These are phyloP conservation scores for Pyropia yezoensis DNA, from an alignment of 23 red algal genomes.

Conservation along the genomic window DNA sequence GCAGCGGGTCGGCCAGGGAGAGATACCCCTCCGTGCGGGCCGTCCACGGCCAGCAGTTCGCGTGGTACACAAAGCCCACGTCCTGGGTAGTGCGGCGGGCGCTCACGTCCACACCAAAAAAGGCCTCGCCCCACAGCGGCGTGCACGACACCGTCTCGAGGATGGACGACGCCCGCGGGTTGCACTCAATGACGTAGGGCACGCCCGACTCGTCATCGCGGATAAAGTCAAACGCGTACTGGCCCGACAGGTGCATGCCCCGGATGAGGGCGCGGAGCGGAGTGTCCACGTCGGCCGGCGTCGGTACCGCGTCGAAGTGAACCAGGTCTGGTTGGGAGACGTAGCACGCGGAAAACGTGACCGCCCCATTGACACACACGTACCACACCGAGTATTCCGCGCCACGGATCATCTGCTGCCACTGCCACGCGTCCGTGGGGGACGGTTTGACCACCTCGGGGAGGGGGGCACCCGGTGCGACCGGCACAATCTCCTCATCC, in stretches of 20 bases:
- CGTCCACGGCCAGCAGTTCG: constrained; percentile 55
- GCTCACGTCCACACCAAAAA: constrained; percentile 43
- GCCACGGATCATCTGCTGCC: constrained; percentile 45
- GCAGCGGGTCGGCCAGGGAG: constrained; percentile 27
- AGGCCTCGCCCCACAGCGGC: constrained; percentile 41
- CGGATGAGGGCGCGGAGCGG: constrained; percentile 21
- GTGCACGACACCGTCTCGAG: constrained; percentile 51
- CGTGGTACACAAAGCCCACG: constrained; percentile 45
- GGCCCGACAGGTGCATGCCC: constrained; percentile 16
- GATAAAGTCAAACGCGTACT: constrained; percentile 68
- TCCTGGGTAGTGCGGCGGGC: neutral
- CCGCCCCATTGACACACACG: constrained; percentile 37
- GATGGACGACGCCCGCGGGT: constrained; percentile 53
- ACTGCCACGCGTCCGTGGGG: constrained; percentile 39
- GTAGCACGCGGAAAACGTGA: constrained; percentile 46
- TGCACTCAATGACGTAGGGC: constrained; percentile 47
- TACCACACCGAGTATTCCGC: constrained; percentile 59
- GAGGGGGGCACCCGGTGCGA: constrained; percentile 2
- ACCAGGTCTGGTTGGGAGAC: constrained; percentile 21
- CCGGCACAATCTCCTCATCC: constrained; percentile 39
- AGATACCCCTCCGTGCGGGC: constrained; percentile 25
- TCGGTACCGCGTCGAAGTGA: constrained; percentile 28
- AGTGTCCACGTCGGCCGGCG: constrained; percentile 14
- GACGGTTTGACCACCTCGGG: constrained; percentile 23
- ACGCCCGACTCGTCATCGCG: constrained; percentile 2